phyloP scores from a whole-genome alignment of 192 early-diverging fungal genomes.

The Spizellomyces punctatus region DNA sequence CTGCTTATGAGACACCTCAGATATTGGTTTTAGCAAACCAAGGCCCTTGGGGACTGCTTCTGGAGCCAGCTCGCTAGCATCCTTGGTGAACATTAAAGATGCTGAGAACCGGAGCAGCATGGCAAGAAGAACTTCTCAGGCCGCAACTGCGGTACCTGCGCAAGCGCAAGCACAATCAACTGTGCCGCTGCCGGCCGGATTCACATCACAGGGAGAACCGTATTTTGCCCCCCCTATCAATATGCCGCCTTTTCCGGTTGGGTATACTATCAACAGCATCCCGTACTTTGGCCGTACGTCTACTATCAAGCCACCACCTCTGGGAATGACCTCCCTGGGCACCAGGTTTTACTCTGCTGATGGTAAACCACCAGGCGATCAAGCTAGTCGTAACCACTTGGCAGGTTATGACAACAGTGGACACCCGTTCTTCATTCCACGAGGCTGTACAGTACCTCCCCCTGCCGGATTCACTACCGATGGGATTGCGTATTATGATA shows the following conservation, averaged over 20 bases:
- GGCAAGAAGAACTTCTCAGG: neutral
- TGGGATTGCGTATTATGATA: conserved; percentile 63
- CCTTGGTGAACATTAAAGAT: conserved; percentile 28
- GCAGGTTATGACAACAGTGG: conserved; percentile 60
- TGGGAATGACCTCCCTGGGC: conserved; percentile 53
- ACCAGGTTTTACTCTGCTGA: conserved; percentile 52
- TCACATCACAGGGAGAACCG: conserved; percentile 52
- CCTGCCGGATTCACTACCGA: conserved; percentile 59
- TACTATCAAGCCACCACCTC: conserved; percentile 50
- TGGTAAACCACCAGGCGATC: conserved; percentile 28
- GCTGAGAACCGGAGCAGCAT: neutral
- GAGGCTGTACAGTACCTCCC: conserved; percentile 52
- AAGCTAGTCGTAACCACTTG: conserved; percentile 45
- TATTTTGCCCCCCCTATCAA: conserved; percentile 59
- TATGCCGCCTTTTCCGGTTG: conserved; percentile 50
- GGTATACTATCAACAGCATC: conserved; percentile 47
- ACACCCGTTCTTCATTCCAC: conserved; percentile 61
- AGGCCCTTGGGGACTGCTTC: conserved; percentile 19
- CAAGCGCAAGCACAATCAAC: conserved; percentile 6
- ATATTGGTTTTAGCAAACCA: conserved; percentile 32
- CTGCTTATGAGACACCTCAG: neutral
- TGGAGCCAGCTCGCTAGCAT: conserved; percentile 28
- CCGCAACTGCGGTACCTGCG: neutral
- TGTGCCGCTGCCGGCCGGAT: conserved; percentile 46
- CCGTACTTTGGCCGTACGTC: conserved; percentile 57